Percentiles rank a stretch among this genome's conserved stretches.
phyloP scores from a whole-genome alignment of 1,284 basidiomycete genomes.

The Flammula alnicola region DNA sequence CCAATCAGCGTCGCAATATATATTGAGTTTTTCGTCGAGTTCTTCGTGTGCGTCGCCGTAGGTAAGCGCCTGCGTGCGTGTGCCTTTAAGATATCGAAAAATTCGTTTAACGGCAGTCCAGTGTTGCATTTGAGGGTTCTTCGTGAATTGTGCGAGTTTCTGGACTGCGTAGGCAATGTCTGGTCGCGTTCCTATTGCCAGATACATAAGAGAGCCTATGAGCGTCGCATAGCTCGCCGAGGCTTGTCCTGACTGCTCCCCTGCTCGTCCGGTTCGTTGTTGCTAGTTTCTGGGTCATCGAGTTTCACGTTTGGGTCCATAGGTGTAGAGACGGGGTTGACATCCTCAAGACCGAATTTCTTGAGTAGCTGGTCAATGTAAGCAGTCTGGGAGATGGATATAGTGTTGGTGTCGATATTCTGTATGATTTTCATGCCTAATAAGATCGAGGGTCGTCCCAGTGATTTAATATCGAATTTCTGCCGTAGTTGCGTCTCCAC shows the following conservation, averaged over 20 bases:
- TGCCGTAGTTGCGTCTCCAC: conserved; percentile 11
- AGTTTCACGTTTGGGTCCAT: conserved; percentile 27
- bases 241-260: not conserved
- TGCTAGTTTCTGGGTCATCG: not conserved
- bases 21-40: conserved; percentile 15
- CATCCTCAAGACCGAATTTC: conserved; percentile 23
- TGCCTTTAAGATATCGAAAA: conserved; percentile 16
- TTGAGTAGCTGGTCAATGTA: conserved; percentile 24
- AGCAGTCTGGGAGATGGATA: conserved; percentile 20
- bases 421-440: conserved; percentile 21
- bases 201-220: conserved; percentile 19
- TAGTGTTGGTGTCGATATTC: conserved; percentile 2
- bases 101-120: conserved; percentile 19
- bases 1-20: conserved; percentile 36
- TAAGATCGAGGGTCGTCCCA: conserved; percentile 19
- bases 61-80: conserved; percentile 20
- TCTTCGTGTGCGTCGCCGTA: conserved; percentile 22
- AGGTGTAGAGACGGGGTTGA: conserved; percentile 29
- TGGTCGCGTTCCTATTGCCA: conserved; percentile 14
- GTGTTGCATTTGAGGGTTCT: conserved; percentile 10
- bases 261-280: not conserved
- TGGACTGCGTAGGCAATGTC: conserved; percentile 16
- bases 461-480: conserved; percentile 20
- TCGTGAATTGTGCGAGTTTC: conserved; percentile 13
- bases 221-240: conserved; percentile 14